phyloP scores from a whole-genome alignment of 2,329 filamentous ascomycete genomes.

The Zelopaecilomyces penicillatus region DNA sequence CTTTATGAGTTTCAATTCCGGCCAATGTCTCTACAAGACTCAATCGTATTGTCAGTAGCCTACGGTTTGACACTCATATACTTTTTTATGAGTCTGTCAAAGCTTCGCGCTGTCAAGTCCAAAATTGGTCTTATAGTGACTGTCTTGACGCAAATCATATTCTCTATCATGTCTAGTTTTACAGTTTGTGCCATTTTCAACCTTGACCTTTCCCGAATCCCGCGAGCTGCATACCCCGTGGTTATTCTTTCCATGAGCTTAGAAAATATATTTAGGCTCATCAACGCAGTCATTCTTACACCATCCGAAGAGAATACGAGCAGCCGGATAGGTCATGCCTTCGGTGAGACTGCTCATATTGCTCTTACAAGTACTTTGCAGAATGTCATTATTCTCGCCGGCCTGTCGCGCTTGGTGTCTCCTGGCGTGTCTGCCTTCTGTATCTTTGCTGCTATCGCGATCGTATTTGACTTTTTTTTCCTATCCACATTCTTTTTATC shows the following conservation, averaged over 20 bases:
- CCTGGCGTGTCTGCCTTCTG: slow-evolving; percentile 68
- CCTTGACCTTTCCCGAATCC: slow-evolving; percentile 67
- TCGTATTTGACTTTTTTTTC: slow-evolving; percentile 70
- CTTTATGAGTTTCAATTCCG: slow-evolving; percentile 74
- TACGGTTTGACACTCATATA: slow-evolving; percentile 58
- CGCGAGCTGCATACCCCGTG: slow-evolving; percentile 64
- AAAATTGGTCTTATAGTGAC: slow-evolving; percentile 64
- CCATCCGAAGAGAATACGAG: slow-evolving; percentile 60
- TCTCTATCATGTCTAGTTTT: slow-evolving; percentile 71
- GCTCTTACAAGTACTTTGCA: slow-evolving; percentile 60
- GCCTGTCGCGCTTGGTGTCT: slow-evolving; percentile 58
- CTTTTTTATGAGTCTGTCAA: slow-evolving; percentile 57
- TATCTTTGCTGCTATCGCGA: slow-evolving; percentile 65
- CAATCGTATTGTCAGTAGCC: slow-evolving; percentile 52
- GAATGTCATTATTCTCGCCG: slow-evolving; percentile 57
- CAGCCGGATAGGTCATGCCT: slow-evolving; percentile 61
- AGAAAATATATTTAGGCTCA: slow-evolving; percentile 70
- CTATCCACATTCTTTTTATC: slow-evolving; percentile 73
- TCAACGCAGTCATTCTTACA: slow-evolving; percentile 68
- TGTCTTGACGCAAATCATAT: slow-evolving; percentile 59
- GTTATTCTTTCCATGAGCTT: slow-evolving; percentile 70
- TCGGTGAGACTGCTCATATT: slow-evolving; percentile 64
- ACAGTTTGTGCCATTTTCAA: slow-evolving; percentile 69
- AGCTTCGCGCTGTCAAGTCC: slow-evolving; percentile 67
- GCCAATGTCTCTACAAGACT: slow-evolving; percentile 61